These are phyloP conservation scores for Monosporascus sp. DNA, from an alignment of 2,329 filamentous ascomycete genomes.

Conservation along the genomic window DNA sequence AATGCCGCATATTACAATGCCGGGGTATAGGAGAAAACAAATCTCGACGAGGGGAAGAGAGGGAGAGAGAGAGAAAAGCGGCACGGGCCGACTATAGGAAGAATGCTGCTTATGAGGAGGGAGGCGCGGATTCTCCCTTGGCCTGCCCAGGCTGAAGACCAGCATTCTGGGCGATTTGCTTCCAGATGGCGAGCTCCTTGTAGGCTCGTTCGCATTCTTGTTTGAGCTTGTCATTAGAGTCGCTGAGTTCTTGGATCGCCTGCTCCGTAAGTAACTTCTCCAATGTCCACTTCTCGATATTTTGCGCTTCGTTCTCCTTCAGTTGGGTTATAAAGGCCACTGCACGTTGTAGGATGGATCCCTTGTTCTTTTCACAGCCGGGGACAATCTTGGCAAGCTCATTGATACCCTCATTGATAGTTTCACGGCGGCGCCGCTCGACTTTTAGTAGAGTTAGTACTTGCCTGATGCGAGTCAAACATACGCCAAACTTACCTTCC, in stretches of 20 bases:
- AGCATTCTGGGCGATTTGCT: constrained; percentile 59
- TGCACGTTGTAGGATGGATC: constrained; percentile 87
- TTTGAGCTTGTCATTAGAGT: constrained; percentile 83
- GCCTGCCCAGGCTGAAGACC: constrained; percentile 44
- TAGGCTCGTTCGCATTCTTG: constrained; percentile 72
- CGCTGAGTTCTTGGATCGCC: constrained; percentile 80
- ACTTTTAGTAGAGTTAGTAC: constrained; percentile 49
- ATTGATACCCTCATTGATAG: constrained; percentile 98
- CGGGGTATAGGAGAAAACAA: background rate
- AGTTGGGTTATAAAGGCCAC: constrained; percentile 93
- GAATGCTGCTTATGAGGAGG: constrained; percentile 3
- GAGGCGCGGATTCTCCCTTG: constrained; percentile 32
- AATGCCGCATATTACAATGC: background rate
- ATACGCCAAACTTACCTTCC: constrained; percentile 62
- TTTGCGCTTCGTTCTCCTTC: constrained; percentile 88
- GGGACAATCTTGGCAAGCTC: constrained; percentile 97
- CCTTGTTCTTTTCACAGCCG: constrained; percentile 98
- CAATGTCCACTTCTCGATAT: constrained; percentile 89
- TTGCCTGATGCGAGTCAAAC: background rate
- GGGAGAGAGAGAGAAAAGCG: background rate
- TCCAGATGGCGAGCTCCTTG: constrained; percentile 74
- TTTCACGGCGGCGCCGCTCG: constrained; percentile 91
- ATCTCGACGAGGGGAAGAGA: background rate
- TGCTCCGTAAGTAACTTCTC: constrained; percentile 88
- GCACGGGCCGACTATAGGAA: background rate